phyloP scores from a whole-genome alignment of 176 grass and related monocot genomes.

The Typha latifolia region DNA sequence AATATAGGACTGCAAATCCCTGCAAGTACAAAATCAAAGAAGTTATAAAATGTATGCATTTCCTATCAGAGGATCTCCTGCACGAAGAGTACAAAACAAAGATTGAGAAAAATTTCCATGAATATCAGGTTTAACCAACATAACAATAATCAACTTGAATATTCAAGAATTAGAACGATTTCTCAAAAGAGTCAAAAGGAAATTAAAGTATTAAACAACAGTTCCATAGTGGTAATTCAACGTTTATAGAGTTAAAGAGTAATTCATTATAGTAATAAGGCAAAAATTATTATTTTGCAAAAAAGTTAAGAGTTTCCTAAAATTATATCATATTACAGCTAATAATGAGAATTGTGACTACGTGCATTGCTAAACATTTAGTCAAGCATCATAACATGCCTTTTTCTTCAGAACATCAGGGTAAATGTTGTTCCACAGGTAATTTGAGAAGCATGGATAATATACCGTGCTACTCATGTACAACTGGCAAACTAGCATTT shows the following conservation, averaged over 20 bases:
- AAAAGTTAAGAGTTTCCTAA: not conserved
- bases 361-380: no score
- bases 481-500: no score
- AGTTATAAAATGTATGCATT: not conserved
- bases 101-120: not conserved
- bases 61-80: not conserved
- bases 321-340: no score
- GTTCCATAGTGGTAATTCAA: not conserved
- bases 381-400: no score
- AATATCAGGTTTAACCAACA: not conserved
- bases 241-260: not conserved
- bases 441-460: no score
- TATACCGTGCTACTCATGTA: no score
- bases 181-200: not conserved
- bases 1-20: slow-evolving; percentile 97
- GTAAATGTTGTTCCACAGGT: no score
- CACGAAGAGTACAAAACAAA: not conserved
- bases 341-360: no score
- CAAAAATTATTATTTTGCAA: not conserved
- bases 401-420: no score
- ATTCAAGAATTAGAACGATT: not conserved
- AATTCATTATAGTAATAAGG: not conserved
- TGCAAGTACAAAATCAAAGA: slow-evolving; percentile 38
- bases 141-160: not conserved
- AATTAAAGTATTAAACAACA: not conserved